These are phyloP conservation scores for Tulasnella sp. DNA, from an alignment of 768 basidiomycete genomes.

Conservation along the genomic window DNA sequence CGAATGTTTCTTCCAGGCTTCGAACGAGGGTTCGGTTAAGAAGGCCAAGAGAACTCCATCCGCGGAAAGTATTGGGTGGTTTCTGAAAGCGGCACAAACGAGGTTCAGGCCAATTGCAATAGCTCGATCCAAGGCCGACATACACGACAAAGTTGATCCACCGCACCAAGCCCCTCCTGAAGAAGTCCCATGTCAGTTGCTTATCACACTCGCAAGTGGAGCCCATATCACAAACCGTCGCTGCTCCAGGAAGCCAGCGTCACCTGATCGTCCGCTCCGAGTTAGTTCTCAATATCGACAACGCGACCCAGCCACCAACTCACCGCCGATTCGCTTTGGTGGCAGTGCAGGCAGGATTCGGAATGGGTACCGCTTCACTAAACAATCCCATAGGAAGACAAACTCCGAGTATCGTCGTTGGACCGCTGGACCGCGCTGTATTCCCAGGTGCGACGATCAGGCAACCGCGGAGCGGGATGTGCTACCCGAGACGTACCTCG, in stretches of 20 bases:
- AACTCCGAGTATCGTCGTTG: slow-evolving; percentile 93
- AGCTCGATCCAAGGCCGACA: slow-evolving; percentile 40
- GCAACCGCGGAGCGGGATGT: slow-evolving; percentile 28
- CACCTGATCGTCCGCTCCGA: slow-evolving; percentile 54
- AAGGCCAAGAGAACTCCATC: slow-evolving; percentile 84
- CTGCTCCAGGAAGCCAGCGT: slow-evolving; percentile 89
- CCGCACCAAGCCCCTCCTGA: slow-evolving; percentile 76
- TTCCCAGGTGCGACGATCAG: slow-evolving; percentile 36
- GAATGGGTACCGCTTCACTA: slow-evolving; percentile 89
- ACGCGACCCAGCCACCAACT: slow-evolving; percentile 44
- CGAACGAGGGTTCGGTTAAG: slow-evolving; percentile 80
- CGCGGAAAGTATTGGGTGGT: slow-evolving; percentile 89
- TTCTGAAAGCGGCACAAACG: slow-evolving; percentile 50
- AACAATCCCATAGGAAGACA: slow-evolving; percentile 82
- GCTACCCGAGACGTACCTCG: slow-evolving; percentile 58
- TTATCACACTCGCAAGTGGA: slow-evolving; percentile 10
- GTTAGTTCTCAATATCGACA: slow-evolving; percentile 31
- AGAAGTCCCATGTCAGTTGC: slow-evolving; percentile 14
- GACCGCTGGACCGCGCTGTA: slow-evolving; percentile 67
- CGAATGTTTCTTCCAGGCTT: slow-evolving; percentile 80
- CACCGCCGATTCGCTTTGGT: slow-evolving; percentile 89
- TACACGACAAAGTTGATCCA: slow-evolving; percentile 80
- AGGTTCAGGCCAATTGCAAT: neutral
- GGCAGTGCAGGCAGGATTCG: slow-evolving; percentile 84
- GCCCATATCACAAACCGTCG: slow-evolving; percentile 57